phyloP scores from a whole-genome alignment of 768 basidiomycete genomes.

The Hydnum rufescens region DNA sequence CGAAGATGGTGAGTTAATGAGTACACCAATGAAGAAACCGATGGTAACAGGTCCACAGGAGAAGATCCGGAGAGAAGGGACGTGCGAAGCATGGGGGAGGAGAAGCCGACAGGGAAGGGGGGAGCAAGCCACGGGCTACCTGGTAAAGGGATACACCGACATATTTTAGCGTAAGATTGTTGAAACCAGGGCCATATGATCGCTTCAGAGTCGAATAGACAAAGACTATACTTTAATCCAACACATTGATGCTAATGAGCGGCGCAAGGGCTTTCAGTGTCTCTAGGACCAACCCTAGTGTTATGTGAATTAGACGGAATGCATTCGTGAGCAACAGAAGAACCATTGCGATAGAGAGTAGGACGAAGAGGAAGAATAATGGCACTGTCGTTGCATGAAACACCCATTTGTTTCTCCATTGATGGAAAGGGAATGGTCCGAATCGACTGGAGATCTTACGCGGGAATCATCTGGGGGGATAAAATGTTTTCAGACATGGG shows the following conservation, averaged over 20 bases:
- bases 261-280: constrained; percentile 55
- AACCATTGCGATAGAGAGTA: constrained; percentile 59
- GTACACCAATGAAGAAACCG: constrained; percentile 83
- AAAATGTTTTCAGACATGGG: constrained; percentile 1
- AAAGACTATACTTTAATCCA: constrained; percentile 38
- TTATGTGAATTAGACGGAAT: constrained; percentile 44
- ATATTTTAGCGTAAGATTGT: constrained; percentile 81
- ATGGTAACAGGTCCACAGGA: constrained; percentile 66
- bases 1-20: constrained; percentile 41
- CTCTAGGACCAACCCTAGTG: constrained; percentile 38
- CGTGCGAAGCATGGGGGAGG: constrained; percentile 53
- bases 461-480: constrained; percentile 63
- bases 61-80: constrained; percentile 52
- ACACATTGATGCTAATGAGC: constrained; percentile 55
- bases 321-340: constrained; percentile 49
- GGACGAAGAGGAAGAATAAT: constrained; percentile 70
- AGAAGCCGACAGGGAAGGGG: constrained; percentile 83
- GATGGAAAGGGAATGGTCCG: not conserved
- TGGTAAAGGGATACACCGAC: constrained; percentile 93
- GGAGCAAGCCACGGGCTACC: constrained; percentile 81
- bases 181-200: constrained; percentile 38
- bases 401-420: constrained; percentile 74
- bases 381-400: constrained; percentile 53
- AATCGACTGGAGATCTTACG: constrained; percentile 24
- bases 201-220: constrained; percentile 6